Conservation (phyloP, 345 rosid genomes). For the Eucalyptus grandis region DNA sequence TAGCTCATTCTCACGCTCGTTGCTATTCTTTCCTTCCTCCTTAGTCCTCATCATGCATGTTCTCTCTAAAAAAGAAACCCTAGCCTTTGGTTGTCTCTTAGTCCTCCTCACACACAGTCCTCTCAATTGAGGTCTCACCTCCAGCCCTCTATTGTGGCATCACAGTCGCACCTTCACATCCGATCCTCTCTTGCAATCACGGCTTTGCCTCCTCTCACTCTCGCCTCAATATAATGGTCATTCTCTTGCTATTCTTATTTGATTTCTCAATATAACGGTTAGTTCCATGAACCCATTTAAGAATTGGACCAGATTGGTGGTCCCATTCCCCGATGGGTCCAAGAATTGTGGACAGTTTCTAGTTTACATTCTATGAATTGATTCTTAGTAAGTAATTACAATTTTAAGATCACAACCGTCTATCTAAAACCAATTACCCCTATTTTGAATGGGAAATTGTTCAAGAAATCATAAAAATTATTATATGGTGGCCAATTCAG, state of each 20-base stretch:
- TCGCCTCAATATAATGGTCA: not conserved
- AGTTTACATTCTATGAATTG: too few species aligned
- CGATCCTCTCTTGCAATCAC: too few species aligned
- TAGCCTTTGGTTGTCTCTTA: not conserved
- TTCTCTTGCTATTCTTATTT: not conserved
- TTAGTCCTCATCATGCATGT: too few species aligned
- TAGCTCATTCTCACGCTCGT: not conserved
- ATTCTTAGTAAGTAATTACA: accelerated
- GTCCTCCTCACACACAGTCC: not conserved
- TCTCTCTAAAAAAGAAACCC: not conserved
- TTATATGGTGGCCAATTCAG: too few species aligned
- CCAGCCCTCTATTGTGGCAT: accelerated
- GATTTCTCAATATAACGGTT: too few species aligned
- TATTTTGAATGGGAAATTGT: too few species aligned
- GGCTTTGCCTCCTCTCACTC: not conserved
- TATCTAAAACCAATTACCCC: accelerated
- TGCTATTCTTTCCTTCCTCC: not conserved
- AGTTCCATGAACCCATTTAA: not conserved
- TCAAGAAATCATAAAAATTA: too few species aligned
- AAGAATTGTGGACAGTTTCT: too few species aligned
- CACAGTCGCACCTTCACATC: not conserved
- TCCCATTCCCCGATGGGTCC: too few species aligned
- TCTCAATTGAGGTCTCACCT: not conserved
- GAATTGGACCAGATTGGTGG: accelerated
- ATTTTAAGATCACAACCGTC: accelerated